Evolutionary conservation across 805 yeast genomes (phyloP).

Genomic region (Ogataea thermomethanolica): DNA sequence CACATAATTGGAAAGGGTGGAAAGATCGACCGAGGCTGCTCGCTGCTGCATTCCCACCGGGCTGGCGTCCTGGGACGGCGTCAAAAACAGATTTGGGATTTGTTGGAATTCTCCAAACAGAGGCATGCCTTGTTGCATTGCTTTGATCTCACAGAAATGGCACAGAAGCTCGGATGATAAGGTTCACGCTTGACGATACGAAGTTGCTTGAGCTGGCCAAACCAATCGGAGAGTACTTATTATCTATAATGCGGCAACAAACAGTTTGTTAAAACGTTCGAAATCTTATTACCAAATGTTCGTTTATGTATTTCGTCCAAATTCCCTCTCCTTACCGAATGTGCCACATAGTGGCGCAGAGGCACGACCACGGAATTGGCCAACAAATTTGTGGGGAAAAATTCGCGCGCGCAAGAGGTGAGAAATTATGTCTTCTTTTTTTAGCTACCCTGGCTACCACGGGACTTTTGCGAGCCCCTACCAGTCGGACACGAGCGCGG

Average conservation of each 20-base stretch:
- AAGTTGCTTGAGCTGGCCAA: neutral
- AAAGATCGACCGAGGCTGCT: slow-evolving; percentile 17
- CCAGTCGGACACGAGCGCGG: neutral
- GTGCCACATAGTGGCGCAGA: slow-evolving; percentile 10
- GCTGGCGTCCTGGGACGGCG: slow-evolving; percentile 17
- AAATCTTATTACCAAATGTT: slow-evolving; percentile 3
- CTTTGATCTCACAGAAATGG: neutral
- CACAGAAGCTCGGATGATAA: too few relatives aligned
- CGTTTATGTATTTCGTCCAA: slow-evolving; percentile 4
- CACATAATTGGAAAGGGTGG: slow-evolving; percentile 16
- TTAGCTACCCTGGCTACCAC: slow-evolving; percentile 5
- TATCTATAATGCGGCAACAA: neutral
- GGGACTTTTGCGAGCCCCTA: slow-evolving; percentile 6
- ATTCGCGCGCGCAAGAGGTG: slow-evolving; percentile 2
- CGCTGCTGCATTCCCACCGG: slow-evolving; percentile 13
- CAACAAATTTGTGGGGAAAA: slow-evolving; percentile 5
- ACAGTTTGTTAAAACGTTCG: neutral
- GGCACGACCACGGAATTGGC: slow-evolving; percentile 3
- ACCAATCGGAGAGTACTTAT: neutral
- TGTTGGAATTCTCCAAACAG: slow-evolving; percentile 11
- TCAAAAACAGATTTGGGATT: slow-evolving; percentile 9
- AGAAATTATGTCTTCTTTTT: slow-evolving; percentile 5
- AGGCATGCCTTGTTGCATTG: slow-evolving; percentile 9
- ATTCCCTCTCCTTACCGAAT: slow-evolving; percentile 9
- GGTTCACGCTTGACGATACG: too few relatives aligned